Percentiles rank a stretch among this genome's conserved stretches.
phyloP scores from a whole-genome alignment of 805 yeast genomes.

The Ogataea henricii region DNA sequence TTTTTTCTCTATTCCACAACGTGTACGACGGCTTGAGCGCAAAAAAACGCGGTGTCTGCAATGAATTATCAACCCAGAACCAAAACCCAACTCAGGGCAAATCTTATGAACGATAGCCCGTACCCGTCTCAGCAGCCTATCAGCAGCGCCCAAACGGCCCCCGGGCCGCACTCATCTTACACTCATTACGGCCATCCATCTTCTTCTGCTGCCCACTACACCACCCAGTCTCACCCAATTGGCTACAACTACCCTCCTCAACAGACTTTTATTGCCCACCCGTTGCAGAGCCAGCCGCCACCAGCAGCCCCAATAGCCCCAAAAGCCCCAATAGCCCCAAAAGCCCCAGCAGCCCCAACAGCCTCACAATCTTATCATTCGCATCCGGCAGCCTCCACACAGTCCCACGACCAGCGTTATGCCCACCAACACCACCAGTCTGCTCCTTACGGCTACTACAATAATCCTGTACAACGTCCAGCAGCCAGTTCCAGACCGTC shows the following conservation, averaged over 20 bases:
- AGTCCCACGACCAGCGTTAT: not conserved
- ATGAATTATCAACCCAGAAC: slow-evolving; percentile 22
- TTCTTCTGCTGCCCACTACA: too few relatives aligned
- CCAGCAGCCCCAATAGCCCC: not conserved
- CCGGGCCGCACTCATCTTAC: not conserved
- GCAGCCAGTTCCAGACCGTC: not conserved
- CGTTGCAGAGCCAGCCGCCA: slow-evolving; percentile 12
- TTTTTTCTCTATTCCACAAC: too few relatives aligned
- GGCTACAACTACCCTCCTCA: not conserved
- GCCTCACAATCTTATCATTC: too few relatives aligned
- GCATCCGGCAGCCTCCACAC: not conserved
- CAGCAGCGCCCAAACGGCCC: not conserved
- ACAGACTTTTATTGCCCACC: slow-evolving; percentile 13
- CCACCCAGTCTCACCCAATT: not conserved
- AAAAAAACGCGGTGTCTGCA: too few relatives aligned
- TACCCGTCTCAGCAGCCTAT: not conserved
- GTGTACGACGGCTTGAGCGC: too few relatives aligned
- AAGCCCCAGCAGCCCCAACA: not conserved
- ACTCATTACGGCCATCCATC: slow-evolving; percentile 4
- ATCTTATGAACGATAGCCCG: slow-evolving; percentile 23
- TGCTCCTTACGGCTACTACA: not conserved
- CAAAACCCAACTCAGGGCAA: slow-evolving; percentile 29
- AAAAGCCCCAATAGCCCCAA: not conserved
- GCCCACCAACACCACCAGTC: slow-evolving; percentile 1
- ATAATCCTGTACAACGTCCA: not conserved